Evolutionary conservation across 176 grass and related monocot genomes (phyloP).

Genomic region (Eragrostis curvula): DNA sequence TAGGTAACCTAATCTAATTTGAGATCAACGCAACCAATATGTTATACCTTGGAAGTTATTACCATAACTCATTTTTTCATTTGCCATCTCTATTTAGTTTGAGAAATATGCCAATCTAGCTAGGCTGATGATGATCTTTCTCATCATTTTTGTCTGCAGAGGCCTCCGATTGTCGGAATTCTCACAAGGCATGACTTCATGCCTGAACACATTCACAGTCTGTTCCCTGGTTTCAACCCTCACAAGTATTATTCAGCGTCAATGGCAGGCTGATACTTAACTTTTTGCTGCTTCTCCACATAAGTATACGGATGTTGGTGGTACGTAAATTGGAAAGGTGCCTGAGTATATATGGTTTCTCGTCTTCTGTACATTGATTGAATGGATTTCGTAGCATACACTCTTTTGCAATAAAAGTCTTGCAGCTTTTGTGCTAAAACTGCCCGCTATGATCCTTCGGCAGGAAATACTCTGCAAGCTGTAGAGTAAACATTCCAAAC

Average conservation of each 20-base stretch:
- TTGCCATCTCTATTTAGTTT: constrained; percentile 21
- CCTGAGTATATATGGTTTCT: not conserved
- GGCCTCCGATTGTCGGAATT: constrained; percentile 86
- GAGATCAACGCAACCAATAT: not conserved
- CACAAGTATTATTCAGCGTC: constrained; percentile 42
- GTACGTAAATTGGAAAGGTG: constrained; percentile 15
- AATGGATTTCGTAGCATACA: constrained; percentile 23
- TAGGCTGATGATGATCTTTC: not conserved
- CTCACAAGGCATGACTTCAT: constrained; percentile 90
- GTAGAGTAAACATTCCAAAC: constrained; percentile 13
- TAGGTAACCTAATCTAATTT: not conserved
- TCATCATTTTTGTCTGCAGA: constrained; percentile 58
- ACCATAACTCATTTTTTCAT: not conserved
- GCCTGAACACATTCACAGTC: constrained; percentile 71
- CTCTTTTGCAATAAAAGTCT: constrained; percentile 26
- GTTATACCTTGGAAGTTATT: not conserved
- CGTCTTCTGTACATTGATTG: constrained; percentile 25
- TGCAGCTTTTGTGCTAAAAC: not conserved
- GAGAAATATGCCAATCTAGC: not conserved
- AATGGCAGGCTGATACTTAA: constrained; percentile 39
- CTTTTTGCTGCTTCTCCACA: not conserved
- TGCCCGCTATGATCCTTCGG: not conserved
- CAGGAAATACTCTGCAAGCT: constrained; percentile 18
- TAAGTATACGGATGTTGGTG: not conserved
- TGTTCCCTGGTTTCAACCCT: constrained; percentile 65